Percentiles rank a stretch among this genome's conserved stretches.
Conservation (phyloP, 2,329 filamentous ascomycete genomes). For the Trichoderma lentiforme region DNA sequence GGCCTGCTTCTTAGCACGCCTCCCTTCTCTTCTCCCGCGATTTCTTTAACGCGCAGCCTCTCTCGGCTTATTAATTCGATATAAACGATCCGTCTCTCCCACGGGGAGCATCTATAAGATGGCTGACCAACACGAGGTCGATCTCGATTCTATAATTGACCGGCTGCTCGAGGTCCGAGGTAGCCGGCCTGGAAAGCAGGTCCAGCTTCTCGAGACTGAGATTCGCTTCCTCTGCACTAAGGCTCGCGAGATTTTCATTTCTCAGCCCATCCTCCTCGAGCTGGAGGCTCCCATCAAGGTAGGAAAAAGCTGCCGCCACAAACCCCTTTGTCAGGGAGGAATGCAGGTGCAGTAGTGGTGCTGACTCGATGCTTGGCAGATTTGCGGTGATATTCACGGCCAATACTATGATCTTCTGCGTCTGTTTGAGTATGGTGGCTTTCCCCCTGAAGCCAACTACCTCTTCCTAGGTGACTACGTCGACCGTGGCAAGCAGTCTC, state of each 20-base stretch:
- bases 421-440: conserved; percentile 96
- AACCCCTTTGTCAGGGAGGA: no score
- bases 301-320: conserved; percentile 32
- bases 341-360: neutral
- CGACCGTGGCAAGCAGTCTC: conserved; percentile 96
- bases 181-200: conserved; percentile 96
- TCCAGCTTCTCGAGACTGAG: conserved; percentile 92
- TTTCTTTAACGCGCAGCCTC: conserved; percentile 26
- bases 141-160: conserved; percentile 99
- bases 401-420: conserved; percentile 98
- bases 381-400: conserved; percentile 98
- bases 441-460: conserved; percentile 98
- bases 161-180: conserved; percentile 95
- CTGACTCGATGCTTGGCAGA: conserved; percentile 51
- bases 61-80: conserved; percentile 29
- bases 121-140: conserved; percentile 79
- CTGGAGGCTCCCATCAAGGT: conserved; percentile 99
- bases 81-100: conserved; percentile 36
- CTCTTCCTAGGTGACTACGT: conserved; percentile 99
- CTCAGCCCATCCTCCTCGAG: conserved; percentile 95
- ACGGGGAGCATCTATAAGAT: conserved; percentile 42
- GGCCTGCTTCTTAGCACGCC: conserved; percentile 26
- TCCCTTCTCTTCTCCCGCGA: neutral
- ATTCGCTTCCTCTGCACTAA: conserved; percentile 98
- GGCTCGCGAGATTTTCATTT: conserved; percentile 98